phyloP scores from a whole-genome alignment of 2,329 filamentous ascomycete species.

The Diplodia corticola region DNA sequence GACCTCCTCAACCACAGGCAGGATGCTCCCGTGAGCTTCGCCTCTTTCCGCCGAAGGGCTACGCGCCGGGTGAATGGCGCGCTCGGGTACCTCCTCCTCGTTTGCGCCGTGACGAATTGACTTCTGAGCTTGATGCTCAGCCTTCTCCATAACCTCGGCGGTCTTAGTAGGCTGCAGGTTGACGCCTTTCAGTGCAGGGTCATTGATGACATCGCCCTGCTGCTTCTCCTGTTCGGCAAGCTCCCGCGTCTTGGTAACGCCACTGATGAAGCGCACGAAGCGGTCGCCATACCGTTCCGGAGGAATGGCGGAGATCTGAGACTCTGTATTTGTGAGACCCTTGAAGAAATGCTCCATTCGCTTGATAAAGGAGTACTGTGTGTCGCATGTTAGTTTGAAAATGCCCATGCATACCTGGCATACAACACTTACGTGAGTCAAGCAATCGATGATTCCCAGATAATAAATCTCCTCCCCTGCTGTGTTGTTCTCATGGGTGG shows the following conservation, averaged over 20 bases:
- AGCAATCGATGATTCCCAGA: constrained; percentile 94
- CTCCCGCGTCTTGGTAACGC: constrained; percentile 86
- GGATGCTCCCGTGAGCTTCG: constrained; percentile 57
- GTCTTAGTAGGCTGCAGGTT: constrained; percentile 46
- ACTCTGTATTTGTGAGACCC: constrained; percentile 78
- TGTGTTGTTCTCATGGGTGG: constrained; percentile 85
- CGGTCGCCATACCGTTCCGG: constrained; percentile 90
- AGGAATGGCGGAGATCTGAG: constrained; percentile 88
- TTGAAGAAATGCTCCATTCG: constrained; percentile 98
- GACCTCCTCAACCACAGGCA: constrained; percentile 90
- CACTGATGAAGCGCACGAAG: constrained; percentile 88
- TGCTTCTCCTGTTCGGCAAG: constrained; percentile 64
- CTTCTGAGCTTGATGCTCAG: constrained; percentile 64
- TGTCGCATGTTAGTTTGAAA: constrained; percentile 31
- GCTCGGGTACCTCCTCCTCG: constrained; percentile 62
- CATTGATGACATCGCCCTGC: constrained; percentile 35
- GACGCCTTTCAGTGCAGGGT: constrained; percentile 42
- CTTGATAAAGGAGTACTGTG: constrained; percentile 88
- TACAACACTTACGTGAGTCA: constrained; percentile 77
- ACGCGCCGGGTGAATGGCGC: constrained; percentile 59
- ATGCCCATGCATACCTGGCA: neutral
- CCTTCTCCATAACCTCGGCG: constrained; percentile 57
- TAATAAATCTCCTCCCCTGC: constrained; percentile 95
- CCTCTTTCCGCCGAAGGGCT: constrained; percentile 60
- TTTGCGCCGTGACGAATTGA: constrained; percentile 50